Evolutionary conservation across 805 yeast genomes (phyloP), one percentile per base, ranked within the genome.

Genomic region (Saccharomycopsis schoenii): DNA sequence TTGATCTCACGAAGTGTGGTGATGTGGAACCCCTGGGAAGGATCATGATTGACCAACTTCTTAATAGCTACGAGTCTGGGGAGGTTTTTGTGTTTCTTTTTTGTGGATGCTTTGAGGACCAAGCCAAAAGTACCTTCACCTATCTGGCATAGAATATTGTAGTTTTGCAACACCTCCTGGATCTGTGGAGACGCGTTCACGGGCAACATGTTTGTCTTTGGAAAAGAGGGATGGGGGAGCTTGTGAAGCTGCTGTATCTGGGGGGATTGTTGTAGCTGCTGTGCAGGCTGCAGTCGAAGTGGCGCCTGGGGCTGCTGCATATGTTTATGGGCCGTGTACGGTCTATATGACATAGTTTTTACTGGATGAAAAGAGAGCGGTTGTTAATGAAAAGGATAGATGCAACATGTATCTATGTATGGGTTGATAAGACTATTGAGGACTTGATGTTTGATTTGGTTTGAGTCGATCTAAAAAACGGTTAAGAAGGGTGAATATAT

Each of bases 1-100:
- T 86, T 81, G 62, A 93, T 91, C 69, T 94, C 99, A 64, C 99
- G 80, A 72, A 92, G 82, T 1, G 98, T 97, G 0, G 99, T 94
- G 34, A 94, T 85, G 1, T 99, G 98, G 69, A 93, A 91, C 41
- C 89, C 87, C 58, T 76, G 62, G 15, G 61, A 52, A 15, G 61
- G 17, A 54, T 61, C 64, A 9, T 76, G 41, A 70, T 68, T 47
- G n/a, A 91, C 75, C 56, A 94, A 81, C 69, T 86, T 88, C 72
- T 94, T 94, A 67, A 96, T 77, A 0, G 99, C 99, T 19, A 93
- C 97, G 15, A 83, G 67, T 54, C 80, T 76, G 3, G 80, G 77
- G 1, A 85, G 73, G n/a, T 79, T 72, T 41, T 74, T 76, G 43
- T 81, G 77, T 57, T 77, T 73, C 15, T 47, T 47, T n/a, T 47